Evolutionary conservation across 805 yeast species (phyloP).

Genomic region (Candida maltosa): DNA sequence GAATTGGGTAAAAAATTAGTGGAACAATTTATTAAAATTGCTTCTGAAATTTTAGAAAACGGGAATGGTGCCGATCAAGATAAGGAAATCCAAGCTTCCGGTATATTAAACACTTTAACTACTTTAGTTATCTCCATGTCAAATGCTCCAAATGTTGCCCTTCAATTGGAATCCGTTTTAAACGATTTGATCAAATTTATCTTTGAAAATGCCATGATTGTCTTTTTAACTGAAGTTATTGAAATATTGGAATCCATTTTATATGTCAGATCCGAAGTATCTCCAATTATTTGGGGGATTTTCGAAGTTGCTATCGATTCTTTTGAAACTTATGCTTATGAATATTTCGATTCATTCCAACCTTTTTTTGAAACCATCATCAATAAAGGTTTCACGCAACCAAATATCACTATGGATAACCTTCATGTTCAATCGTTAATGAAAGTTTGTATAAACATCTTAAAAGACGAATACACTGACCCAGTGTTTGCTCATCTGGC

Average conservation of each 20-base stretch:
- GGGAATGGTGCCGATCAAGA: conserved; percentile 24
- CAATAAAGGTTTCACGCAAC: conserved; percentile 45
- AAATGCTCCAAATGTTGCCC: conserved; percentile 35
- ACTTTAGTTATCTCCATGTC: conserved; percentile 43
- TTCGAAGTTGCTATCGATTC: conserved; percentile 47
- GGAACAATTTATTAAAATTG: conserved; percentile 70
- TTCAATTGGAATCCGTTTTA: conserved; percentile 29
- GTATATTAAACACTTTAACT: conserved; percentile 38
- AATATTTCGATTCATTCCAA: conserved; percentile 53
- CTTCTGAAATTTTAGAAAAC: conserved; percentile 49
- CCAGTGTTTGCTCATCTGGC: conserved; percentile 39
- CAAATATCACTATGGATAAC: conserved; percentile 31
- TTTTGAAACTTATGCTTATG: conserved; percentile 58
- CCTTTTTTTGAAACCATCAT: conserved; percentile 57
- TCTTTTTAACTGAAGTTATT: conserved; percentile 35
- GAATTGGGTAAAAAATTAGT: conserved; percentile 50
- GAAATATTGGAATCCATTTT: conserved; percentile 50
- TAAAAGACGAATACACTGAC: conserved; percentile 32
- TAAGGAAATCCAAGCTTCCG: conserved; percentile 43
- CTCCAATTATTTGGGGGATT: conserved; percentile 53
- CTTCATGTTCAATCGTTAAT: conserved; percentile 37
- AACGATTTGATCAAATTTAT: conserved; percentile 33
- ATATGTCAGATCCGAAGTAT: conserved; percentile 51
- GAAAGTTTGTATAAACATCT: conserved; percentile 31
- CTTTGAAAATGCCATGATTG: conserved; percentile 36